A percentile compares a stretch with the other conserved stretches of the same genome.
phyloP scores from a whole-genome alignment of 257 asterid species.

The Ehretia macrophylla region DNA sequence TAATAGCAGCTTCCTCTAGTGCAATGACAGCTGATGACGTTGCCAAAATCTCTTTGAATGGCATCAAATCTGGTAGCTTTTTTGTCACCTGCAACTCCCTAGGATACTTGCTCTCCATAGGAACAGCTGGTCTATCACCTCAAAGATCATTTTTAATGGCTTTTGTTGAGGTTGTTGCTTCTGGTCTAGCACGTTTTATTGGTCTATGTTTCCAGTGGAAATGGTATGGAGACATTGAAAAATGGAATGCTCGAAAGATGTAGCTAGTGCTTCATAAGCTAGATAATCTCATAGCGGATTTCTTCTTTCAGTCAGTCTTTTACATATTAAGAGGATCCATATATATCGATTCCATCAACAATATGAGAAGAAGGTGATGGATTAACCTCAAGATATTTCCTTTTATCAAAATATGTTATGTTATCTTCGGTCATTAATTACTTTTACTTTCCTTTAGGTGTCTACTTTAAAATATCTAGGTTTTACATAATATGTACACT shows the following conservation, averaged over 20 bases:
- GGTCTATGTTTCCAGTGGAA: conserved; percentile 83
- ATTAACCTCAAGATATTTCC: too few relatives aligned
- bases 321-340: too few relatives aligned
- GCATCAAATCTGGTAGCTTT: conserved; percentile 64
- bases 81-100: conserved; percentile 80
- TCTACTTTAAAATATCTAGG: too few relatives aligned
- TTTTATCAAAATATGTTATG: too few relatives aligned
- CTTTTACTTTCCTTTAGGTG: too few relatives aligned
- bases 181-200: conserved; percentile 55
- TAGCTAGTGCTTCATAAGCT: conserved; percentile 10
- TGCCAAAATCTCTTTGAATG: conserved; percentile 60
- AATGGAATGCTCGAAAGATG: conserved; percentile 48
- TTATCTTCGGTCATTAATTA: too few relatives aligned
- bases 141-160: conserved; percentile 85
- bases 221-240: conserved; percentile 73
- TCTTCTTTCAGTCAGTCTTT: too few relatives aligned
- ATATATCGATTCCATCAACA: too few relatives aligned
- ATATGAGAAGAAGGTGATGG: too few relatives aligned
- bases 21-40: conserved; percentile 91
- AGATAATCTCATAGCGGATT: background rate
- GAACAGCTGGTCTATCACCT: conserved; percentile 83
- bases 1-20: conserved; percentile 88
- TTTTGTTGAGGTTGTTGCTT: conserved; percentile 64
- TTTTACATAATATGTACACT: too few relatives aligned
- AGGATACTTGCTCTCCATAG: conserved; percentile 65